Conservation (phyloP, 2,329 filamentous ascomycete species). For the Ilyonectria destructans region DNA sequence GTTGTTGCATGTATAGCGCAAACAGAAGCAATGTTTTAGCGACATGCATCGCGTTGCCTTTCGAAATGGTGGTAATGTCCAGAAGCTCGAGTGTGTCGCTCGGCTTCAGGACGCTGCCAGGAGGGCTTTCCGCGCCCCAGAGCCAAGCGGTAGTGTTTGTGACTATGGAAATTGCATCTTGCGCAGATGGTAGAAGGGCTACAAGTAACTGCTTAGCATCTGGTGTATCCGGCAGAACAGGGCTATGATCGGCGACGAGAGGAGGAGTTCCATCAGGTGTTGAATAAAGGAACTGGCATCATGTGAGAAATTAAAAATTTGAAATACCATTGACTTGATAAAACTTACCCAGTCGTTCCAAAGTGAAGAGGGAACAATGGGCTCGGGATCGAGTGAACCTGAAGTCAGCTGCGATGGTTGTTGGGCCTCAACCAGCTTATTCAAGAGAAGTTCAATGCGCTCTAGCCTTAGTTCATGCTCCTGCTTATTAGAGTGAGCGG, state of each 20-base stretch:
- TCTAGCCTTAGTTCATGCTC: conserved; percentile 29
- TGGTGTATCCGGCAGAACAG: not conserved
- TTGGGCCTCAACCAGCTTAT: conserved; percentile 32
- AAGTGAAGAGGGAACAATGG: conserved; percentile 10
- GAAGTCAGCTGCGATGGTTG: not conserved
- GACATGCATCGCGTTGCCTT: conserved; percentile 29
- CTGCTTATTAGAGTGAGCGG: not conserved
- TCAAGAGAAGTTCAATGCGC: conserved; percentile 30
- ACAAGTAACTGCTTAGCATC: conserved; percentile 34
- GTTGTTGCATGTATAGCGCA: conserved; percentile 37
- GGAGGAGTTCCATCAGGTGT: not conserved
- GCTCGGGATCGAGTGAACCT: not conserved
- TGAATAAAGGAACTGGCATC: conserved; percentile 22
- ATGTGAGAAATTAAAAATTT: not conserved
- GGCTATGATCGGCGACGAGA: not conserved
- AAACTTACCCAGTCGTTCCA: conserved; percentile 32
- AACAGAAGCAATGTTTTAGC: conserved; percentile 31
- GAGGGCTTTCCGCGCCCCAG: conserved; percentile 32
- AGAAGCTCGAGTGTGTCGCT: conserved; percentile 25
- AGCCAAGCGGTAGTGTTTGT: conserved; percentile 37
- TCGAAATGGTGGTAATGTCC: conserved; percentile 23
- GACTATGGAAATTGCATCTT: conserved; percentile 36
- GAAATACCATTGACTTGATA: too few relatives aligned
- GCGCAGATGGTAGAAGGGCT: conserved; percentile 30
- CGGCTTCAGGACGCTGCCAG: conserved; percentile 24